Base-by-base conservation (phyloP, 345 rosid species). In the Brassica nigra region DNA sequence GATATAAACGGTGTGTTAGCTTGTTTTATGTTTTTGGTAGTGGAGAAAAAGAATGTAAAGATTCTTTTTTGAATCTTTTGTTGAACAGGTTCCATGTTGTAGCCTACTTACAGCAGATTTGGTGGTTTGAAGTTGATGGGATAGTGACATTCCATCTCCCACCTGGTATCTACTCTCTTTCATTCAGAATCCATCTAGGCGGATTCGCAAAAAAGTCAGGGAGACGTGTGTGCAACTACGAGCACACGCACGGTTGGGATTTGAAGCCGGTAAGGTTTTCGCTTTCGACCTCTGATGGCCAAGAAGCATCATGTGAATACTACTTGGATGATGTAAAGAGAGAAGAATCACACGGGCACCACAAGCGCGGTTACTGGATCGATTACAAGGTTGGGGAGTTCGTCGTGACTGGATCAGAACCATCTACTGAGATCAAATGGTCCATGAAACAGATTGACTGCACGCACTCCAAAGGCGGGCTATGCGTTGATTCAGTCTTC, bases 51-150 rank as follows among this genome's bases (percentile, higher is more conserved):
- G 37, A 12, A 44, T 44, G 27, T 62, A 28, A 65, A 11, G 18
- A 6, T 28, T 20, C 10, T 27, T 59, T 27, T 16, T 28, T 62
- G n/a, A 49, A 71, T 10, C 10, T 62, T 16, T 0, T 23, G 29
- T 63, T 71, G 78, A 65, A 72, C 89, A 94, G 98, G 85, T 90
- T 94, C 82, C 90, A 86, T 31, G 85, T 80, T 66, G 89, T 95
- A 83, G 97, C 99, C 34, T 91, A 90, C 85, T 84, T 92, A 79
- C 97, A 88, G 82, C 97, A 92, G 86, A 88, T 92, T 78, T 92
- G 98, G 97, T 94, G 97, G 98, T 94, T 94, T 78, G 95, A 92
- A 86, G 97, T 89, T 9, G 97, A 91, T 68, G 99, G 97, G 76
- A 78, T 77, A 37, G 90, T 92, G 44, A 95, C 83, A 81, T 92